Evolutionary conservation across 345 rosid species (phyloP).

Genomic region (Mercurialis annua): DNA sequence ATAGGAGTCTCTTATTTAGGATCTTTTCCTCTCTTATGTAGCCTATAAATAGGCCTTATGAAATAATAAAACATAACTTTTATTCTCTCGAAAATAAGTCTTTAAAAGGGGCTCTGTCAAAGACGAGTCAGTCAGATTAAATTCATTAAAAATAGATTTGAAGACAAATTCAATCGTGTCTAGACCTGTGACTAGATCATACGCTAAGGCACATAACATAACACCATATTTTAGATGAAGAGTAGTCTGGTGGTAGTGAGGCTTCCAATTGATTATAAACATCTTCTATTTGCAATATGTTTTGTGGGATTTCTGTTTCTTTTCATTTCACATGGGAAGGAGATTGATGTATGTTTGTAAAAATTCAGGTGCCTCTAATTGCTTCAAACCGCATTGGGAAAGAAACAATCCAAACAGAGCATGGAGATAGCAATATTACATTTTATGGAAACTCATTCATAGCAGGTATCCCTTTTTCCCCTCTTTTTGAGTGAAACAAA

Average conservation of each 20-base stretch:
- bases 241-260: background rate
- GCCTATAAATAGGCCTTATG: too few species aligned
- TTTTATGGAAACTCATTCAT: conserved; percentile 87
- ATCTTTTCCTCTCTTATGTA: too few species aligned
- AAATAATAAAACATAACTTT: too few species aligned
- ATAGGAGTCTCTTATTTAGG: too few species aligned
- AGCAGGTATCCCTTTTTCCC: conserved; percentile 45
- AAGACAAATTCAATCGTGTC: too few species aligned
- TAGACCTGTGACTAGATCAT: too few species aligned
- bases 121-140: background rate
- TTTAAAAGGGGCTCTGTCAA: too few species aligned
- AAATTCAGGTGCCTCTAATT: conserved; percentile 66
- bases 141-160: too few species aligned
- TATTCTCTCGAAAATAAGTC: too few species aligned
- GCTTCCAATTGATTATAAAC: background rate
- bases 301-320: background rate
- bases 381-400: conserved; percentile 85
- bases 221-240: background rate
- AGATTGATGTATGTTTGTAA: conserved; percentile 7
- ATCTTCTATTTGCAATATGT: background rate
- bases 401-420: conserved; percentile 74
- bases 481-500: background rate
- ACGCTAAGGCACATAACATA: too few species aligned
- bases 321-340: background rate
- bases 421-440: conserved; percentile 73